These are phyloP conservation scores for Dryadomyces sulphureus DNA, from an alignment of 2,329 filamentous ascomycete species.

Conservation along the genomic window DNA sequence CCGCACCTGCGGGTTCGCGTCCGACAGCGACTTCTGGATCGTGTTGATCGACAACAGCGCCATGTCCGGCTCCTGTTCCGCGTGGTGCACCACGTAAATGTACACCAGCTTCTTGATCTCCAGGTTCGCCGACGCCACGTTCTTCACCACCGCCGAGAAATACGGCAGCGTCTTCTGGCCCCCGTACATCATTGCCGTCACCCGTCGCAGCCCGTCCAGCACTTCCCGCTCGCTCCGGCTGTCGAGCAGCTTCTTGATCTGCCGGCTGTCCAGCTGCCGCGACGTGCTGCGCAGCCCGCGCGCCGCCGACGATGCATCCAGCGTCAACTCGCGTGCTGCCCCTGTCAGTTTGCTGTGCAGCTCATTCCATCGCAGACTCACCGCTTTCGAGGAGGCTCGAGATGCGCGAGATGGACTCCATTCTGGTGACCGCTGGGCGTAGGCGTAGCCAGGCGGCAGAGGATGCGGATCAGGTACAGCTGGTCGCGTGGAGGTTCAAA, in stretches of 20 bases:
- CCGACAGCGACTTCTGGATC: conserved; percentile 93
- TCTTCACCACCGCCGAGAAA: conserved; percentile 98
- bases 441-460: not conserved
- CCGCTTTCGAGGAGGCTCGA: conserved; percentile 90
- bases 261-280: conserved; percentile 56
- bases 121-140: conserved; percentile 83
- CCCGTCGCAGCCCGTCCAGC: conserved; percentile 75
- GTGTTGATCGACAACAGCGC: conserved; percentile 95
- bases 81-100: conserved; percentile 93
- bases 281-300: conserved; percentile 44
- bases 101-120: conserved; percentile 98
- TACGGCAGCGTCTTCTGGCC: conserved; percentile 77
- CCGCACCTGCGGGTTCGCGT: conserved; percentile 78
- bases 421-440: conserved; percentile 20
- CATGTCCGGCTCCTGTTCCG: conserved; percentile 89
- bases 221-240: conserved; percentile 88
- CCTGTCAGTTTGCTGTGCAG: too few relatives aligned
- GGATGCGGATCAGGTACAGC: too few relatives aligned
- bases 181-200: conserved; percentile 91
- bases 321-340: conserved; percentile 82
- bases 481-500: not conserved
- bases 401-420: conserved; percentile 95
- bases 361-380: too few relatives aligned
- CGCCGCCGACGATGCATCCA: conserved; percentile 89
- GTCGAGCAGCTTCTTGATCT: conserved; percentile 90